Percentiles rank a stretch among this genome's conserved stretches.
phyloP scores from a whole-genome alignment of 768 basidiomycete genomes.

The Boletus rubroflammeus region DNA sequence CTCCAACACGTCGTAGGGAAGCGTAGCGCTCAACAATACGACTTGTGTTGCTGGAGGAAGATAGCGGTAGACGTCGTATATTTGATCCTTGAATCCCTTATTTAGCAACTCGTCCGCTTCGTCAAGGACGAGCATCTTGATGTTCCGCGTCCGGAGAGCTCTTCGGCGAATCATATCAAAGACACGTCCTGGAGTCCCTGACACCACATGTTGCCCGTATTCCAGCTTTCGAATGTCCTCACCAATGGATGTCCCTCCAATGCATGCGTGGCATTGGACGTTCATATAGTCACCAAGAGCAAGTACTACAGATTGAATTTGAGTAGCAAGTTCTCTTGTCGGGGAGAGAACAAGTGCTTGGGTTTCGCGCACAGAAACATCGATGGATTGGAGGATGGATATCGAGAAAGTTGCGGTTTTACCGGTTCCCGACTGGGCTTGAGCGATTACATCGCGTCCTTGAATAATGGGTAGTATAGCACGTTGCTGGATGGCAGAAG shows the following conservation, averaged over 20 bases:
- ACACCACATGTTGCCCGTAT: constrained; percentile 96
- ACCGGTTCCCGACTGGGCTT: constrained; percentile 98
- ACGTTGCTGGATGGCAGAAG: constrained; percentile 97
- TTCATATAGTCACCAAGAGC: constrained; percentile 99
- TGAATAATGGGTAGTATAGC: constrained; percentile 95
- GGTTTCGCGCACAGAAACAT: constrained; percentile 89
- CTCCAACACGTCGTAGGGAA: constrained; percentile 95
- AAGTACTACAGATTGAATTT: constrained; percentile 95
- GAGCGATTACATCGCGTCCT: constrained; percentile 97
- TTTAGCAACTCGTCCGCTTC: constrained; percentile 96
- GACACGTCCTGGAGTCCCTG: constrained; percentile 95
- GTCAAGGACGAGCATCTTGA: constrained; percentile 96
- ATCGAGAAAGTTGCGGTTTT: constrained; percentile 99
- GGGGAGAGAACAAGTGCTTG: constrained; percentile 96
- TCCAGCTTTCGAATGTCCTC: constrained; percentile 97
- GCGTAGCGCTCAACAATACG: constrained; percentile 91
- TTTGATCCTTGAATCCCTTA: constrained; percentile 99
- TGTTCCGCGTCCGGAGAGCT: constrained; percentile 89
- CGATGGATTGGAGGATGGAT: constrained; percentile 96
- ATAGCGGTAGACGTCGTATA: constrained; percentile 97
- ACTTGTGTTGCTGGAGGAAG: constrained; percentile 97
- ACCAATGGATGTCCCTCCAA: constrained; percentile 94
- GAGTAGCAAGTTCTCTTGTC: constrained; percentile 98
- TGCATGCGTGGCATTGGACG: constrained; percentile 97
- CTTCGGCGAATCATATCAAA: constrained; percentile 98